Percentiles rank a stretch among this genome's conserved stretches.
These are phyloP conservation scores for Penicillium steckii DNA, from an alignment of 495 filamentous ascomycete genomes.

Conservation along the genomic window DNA sequence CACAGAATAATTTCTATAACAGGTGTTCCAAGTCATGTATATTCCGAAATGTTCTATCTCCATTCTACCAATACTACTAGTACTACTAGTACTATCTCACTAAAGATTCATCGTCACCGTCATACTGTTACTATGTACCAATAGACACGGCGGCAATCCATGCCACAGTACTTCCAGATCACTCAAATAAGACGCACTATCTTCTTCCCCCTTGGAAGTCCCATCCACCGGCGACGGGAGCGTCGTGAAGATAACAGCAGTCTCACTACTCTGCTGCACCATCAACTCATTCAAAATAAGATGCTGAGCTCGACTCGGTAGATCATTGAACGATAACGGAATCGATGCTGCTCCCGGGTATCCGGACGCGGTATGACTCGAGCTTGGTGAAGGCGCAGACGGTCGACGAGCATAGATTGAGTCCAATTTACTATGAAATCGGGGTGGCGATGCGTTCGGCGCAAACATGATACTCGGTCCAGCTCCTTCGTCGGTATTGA, in stretches of 20 bases:
- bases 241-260: constrained; percentile 81
- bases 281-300: constrained; percentile 85
- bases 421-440: constrained; percentile 31
- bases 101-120: constrained; percentile 83
- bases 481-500: constrained; percentile 57
- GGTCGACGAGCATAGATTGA: constrained; percentile 55
- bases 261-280: constrained; percentile 63
- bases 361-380: constrained; percentile 37
- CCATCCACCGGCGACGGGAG: constrained; percentile 75
- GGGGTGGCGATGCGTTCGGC: constrained; percentile 45
- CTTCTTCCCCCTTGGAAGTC: constrained; percentile 65
- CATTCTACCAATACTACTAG: too few species aligned
- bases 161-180: constrained; percentile 76
- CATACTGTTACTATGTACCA: constrained; percentile 90
- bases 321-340: constrained; percentile 79
- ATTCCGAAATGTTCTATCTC: too few species aligned
- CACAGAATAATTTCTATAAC: too few species aligned
- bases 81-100: too few species aligned
- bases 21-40: too few species aligned
- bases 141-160: constrained; percentile 63
- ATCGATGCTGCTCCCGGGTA: constrained; percentile 55
- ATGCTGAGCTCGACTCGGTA: constrained; percentile 80
- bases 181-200: constrained; percentile 68
- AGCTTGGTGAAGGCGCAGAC: constrained; percentile 21
- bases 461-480: constrained; percentile 81